These are phyloP conservation scores for Fraxinus platypoda DNA, from an alignment of 305 asterid genomes.

Conservation along the genomic window DNA sequence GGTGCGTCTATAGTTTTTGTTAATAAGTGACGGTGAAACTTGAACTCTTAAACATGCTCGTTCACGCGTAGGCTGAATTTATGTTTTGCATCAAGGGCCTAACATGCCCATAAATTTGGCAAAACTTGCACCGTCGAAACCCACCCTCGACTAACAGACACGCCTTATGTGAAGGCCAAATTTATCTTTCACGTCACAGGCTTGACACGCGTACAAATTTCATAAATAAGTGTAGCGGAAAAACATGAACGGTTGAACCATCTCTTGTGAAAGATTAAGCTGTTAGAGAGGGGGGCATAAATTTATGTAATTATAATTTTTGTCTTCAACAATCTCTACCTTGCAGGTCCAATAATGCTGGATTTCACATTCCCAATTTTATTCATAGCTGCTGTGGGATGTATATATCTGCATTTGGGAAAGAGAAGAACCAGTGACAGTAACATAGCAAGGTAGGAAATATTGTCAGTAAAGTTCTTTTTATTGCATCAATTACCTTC, in stretches of 20 bases:
- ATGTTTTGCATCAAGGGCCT: neutral
- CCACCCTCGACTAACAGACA: neutral
- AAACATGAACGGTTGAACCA: neutral
- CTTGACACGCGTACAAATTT: neutral
- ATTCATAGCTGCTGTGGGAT: conserved; percentile 91
- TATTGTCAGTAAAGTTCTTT: neutral
- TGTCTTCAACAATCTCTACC: neutral
- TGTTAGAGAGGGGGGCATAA: neutral
- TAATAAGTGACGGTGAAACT: neutral
- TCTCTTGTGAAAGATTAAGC: neutral
- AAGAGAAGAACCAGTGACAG: conserved; percentile 28
- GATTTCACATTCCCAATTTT: conserved; percentile 88
- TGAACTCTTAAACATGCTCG: neutral
- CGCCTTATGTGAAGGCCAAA: neutral
- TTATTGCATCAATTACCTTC: neutral
- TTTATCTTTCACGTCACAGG: neutral
- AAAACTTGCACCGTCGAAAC: neutral
- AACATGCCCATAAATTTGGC: neutral
- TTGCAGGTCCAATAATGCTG: conserved; percentile 81
- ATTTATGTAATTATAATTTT: neutral
- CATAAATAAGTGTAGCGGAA: neutral
- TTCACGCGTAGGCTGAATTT: neutral
- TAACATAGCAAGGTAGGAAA: conserved; percentile 32
- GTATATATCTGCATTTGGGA: conserved; percentile 74
- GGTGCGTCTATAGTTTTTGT: neutral